Evolutionary conservation across 331 rosid genomes (phyloP).

Genomic region (Stylosanthes scabra): DNA sequence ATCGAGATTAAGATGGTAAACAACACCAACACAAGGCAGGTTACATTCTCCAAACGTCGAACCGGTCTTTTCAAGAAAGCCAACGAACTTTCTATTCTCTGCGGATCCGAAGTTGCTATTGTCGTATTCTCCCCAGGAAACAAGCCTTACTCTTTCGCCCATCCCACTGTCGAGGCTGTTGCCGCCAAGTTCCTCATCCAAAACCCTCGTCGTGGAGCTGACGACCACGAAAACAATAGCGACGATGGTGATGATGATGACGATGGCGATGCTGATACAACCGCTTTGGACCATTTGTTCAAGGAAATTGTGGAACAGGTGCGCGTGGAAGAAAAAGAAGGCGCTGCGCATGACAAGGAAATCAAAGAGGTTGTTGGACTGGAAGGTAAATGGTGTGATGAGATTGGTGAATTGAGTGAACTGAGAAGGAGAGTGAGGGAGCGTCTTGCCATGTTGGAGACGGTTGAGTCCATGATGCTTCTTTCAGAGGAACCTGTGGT

Average conservation of each 20-base stretch:
- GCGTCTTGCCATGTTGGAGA: slow-evolving; percentile 28
- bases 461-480: slow-evolving; percentile 33
- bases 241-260: too few species aligned
- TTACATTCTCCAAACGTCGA: slow-evolving; percentile 55
- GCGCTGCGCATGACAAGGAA: background rate
- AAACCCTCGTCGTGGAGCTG: too few species aligned
- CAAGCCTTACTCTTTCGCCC: slow-evolving; percentile 55
- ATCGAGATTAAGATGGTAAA: slow-evolving; percentile 49
- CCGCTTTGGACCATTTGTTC: too few species aligned
- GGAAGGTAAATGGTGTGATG: background rate
- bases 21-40: slow-evolving; percentile 47
- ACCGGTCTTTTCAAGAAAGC: slow-evolving; percentile 54
- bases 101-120: slow-evolving; percentile 52
- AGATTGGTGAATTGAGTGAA: background rate
- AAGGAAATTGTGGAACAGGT: background rate
- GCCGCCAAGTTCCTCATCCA: slow-evolving; percentile 22
- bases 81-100: slow-evolving; percentile 46
- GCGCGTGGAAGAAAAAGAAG: slow-evolving; percentile 26
- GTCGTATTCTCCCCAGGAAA: slow-evolving; percentile 49
- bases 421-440: background rate
- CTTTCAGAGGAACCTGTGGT: slow-evolving; percentile 26
- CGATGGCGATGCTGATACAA: background rate
- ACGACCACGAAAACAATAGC: too few species aligned
- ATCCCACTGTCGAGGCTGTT: slow-evolving; percentile 42
- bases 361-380: background rate